Evolutionary conservation across 768 basidiomycete genomes (phyloP).

Genomic region (Macrolepiota albuminosa): DNA sequence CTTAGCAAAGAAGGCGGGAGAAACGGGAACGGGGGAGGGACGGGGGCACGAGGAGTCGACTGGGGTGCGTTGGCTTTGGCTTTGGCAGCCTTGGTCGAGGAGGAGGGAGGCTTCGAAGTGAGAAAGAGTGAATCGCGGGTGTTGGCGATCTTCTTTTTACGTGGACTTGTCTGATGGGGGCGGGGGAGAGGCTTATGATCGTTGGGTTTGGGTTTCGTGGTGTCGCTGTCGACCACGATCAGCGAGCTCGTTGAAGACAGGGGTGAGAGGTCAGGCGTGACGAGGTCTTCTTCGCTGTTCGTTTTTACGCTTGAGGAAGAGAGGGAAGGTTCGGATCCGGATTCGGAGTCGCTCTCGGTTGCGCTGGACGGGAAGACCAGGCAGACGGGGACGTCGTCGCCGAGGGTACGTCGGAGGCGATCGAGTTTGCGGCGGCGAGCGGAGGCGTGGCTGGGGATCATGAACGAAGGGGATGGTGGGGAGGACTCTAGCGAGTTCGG

Average conservation of each 20-base stretch:
- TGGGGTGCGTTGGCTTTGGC: not conserved
- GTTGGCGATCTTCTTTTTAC: constrained; percentile 9
- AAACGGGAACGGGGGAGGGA: constrained; percentile 1
- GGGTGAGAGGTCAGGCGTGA: not conserved
- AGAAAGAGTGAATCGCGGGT: constrained; percentile 10
- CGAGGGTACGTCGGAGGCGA: constrained; percentile 54
- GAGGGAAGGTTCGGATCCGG: constrained; percentile 1
- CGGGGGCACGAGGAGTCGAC: not conserved
- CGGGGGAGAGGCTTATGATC: not conserved
- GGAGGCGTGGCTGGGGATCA: constrained; percentile 39
- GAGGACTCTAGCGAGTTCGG: constrained; percentile 19
- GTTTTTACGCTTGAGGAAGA: not conserved
- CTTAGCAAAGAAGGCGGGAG: not conserved
- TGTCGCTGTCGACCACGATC: not conserved
- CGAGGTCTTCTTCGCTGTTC: constrained; percentile 1
- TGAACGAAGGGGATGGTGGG: constrained; percentile 30
- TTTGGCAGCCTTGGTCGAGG: not conserved
- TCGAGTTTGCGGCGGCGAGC: constrained; percentile 60
- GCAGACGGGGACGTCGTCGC: constrained; percentile 55
- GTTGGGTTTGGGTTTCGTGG: not conserved
- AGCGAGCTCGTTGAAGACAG: not conserved
- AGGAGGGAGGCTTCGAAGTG: not conserved
- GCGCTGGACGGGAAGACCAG: constrained; percentile 47
- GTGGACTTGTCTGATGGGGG: not conserved
- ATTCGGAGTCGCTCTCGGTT: constrained; percentile 1